These are phyloP conservation scores for Lyophyllum decastes DNA, from an alignment of 768 basidiomycete species.

Conservation along the genomic window DNA sequence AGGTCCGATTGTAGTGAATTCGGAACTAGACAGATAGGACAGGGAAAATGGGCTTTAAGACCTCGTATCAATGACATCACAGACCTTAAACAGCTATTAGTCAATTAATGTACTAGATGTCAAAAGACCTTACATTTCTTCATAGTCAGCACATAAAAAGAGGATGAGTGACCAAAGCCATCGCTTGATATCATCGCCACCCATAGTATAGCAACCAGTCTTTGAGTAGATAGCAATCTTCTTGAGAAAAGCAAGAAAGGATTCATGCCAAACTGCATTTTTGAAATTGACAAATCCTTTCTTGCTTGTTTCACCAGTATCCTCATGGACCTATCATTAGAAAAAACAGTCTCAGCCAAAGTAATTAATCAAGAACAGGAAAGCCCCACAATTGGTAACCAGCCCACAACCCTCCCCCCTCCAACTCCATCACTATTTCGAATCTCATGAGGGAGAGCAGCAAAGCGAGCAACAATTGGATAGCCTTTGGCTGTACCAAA, in stretches of 20 bases:
- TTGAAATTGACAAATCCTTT: constrained; percentile 33
- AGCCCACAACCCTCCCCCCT: constrained; percentile 37
- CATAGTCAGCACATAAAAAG: constrained; percentile 42
- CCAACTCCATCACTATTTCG: constrained; percentile 34
- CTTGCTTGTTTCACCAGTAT: constrained; percentile 28
- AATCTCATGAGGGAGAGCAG: constrained; percentile 31
- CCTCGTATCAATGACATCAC: constrained; percentile 41
- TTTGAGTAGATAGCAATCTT: constrained; percentile 20
- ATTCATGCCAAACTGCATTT: constrained; percentile 37
- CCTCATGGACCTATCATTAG: constrained; percentile 29
- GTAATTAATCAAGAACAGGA: neutral
- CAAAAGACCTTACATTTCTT: constrained; percentile 41
- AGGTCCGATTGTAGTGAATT: constrained; percentile 24
- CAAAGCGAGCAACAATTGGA: constrained; percentile 33
- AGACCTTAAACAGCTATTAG: constrained; percentile 22
- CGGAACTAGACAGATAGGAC: constrained; percentile 38
- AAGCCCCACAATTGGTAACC: constrained; percentile 36
- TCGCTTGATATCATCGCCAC: constrained; percentile 26
- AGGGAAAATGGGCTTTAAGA: constrained; percentile 29
- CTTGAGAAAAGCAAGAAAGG: constrained; percentile 30
- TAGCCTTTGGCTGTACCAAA: constrained; percentile 40
- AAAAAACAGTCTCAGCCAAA: neutral
- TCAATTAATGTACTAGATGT: neutral
- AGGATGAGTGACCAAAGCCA: constrained; percentile 36
- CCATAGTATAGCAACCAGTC: constrained; percentile 21